Conservation (phyloP, 495 filamentous ascomycete species). For the Trichoderma gamsii region DNA sequence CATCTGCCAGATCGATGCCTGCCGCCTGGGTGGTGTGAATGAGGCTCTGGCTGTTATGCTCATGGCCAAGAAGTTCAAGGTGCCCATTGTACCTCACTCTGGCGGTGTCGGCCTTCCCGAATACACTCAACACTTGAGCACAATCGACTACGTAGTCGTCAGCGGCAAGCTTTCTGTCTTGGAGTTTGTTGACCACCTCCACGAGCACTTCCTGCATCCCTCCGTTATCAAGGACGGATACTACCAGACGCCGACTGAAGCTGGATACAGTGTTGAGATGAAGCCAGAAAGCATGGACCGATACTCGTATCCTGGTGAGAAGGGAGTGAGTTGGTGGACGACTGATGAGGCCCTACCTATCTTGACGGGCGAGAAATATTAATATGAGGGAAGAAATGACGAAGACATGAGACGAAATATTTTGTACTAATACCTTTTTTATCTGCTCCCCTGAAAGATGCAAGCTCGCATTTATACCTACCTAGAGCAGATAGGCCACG, state of each 20-base stretch:
- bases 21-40: constrained; percentile 85
- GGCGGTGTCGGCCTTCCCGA: constrained; percentile 90
- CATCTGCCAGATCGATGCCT: constrained; percentile 87
- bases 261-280: constrained; percentile 92
- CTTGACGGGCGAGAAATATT: constrained; percentile 52
- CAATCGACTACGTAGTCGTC: constrained; percentile 89
- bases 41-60: constrained; percentile 88
- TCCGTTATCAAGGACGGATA: constrained; percentile 75
- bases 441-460: neutral
- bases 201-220: constrained; percentile 88
- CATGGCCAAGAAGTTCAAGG: constrained; percentile 77
- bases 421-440: no score
- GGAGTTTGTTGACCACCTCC: constrained; percentile 89
- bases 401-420: no score
- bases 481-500: neutral
- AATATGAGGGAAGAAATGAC: neutral
- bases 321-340: constrained; percentile 78
- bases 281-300: constrained; percentile 76
- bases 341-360: constrained; percentile 62
- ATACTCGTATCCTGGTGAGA: constrained; percentile 68
- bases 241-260: constrained; percentile 74
- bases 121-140: constrained; percentile 90
- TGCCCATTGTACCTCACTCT: constrained; percentile 83
- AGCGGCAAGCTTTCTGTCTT: constrained; percentile 73
- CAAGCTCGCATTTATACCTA: neutral